These are phyloP conservation scores for Cyclotella kingstonii DNA, from an alignment of 108 stramenopile genomes.

Conservation along the genomic window DNA sequence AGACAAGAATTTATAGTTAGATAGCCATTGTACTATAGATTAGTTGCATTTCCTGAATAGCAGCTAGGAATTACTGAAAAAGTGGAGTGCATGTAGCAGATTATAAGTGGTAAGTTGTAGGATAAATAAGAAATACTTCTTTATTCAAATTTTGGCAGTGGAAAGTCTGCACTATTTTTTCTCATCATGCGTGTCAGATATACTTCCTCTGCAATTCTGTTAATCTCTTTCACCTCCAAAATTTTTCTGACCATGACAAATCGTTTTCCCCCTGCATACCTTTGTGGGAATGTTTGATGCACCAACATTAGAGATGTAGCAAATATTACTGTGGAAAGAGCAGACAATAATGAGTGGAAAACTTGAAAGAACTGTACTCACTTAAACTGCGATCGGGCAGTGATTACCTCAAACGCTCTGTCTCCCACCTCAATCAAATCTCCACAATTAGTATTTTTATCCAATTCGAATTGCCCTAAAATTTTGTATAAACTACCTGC, in stretches of 20 bases:
- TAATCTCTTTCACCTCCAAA: constrained; percentile 74
- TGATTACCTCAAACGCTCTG: constrained; percentile 58
- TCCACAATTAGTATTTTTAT: constrained; percentile 75
- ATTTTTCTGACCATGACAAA: constrained; percentile 83
- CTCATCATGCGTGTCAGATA: constrained; percentile 16
- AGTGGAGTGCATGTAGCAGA: not conserved
- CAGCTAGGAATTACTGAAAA: too few relatives aligned
- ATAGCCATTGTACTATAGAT: too few relatives aligned
- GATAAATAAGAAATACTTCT: too few relatives aligned
- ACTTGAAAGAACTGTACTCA: constrained; percentile 67
- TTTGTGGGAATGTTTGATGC: not conserved
- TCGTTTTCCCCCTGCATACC: constrained; percentile 72
- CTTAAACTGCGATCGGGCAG: constrained; percentile 47
- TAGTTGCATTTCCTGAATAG: too few relatives aligned
- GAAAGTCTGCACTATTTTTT: constrained; percentile 6
- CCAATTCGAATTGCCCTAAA: constrained; percentile 70
- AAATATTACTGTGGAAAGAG: not conserved
- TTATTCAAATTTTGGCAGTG: constrained; percentile 26
- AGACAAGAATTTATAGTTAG: too few relatives aligned
- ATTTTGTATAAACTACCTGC: constrained; percentile 44
- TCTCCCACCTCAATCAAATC: constrained; percentile 67
- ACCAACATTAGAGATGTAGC: not conserved
- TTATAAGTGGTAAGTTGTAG: too few relatives aligned
- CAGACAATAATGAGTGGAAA: not conserved
- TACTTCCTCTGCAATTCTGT: constrained; percentile 57